phyloP scores from a whole-genome alignment of 2,329 filamentous ascomycete species.

The Ascochyta fabae region DNA sequence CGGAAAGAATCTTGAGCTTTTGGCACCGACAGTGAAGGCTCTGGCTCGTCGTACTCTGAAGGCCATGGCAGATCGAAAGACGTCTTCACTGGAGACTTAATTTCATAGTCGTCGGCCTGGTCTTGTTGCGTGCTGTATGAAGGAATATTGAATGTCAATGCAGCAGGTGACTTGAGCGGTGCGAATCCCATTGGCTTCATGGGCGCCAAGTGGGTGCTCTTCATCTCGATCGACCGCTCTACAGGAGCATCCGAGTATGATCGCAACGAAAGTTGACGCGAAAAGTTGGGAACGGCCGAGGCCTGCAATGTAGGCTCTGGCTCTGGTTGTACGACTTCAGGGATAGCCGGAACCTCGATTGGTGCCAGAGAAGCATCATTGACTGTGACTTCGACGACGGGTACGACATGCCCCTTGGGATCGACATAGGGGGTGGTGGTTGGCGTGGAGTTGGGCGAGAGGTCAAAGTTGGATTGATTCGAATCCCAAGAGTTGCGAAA shows the following conservation, averaged over 20 bases:
- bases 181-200: constrained; percentile 30
- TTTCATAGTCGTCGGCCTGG: constrained; percentile 22
- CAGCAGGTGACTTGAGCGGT: constrained; percentile 38
- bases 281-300: constrained; percentile 45
- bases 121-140: constrained; percentile 25
- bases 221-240: constrained; percentile 17
- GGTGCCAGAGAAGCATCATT: constrained; percentile 23
- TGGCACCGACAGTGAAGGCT: constrained; percentile 16
- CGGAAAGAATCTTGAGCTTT: constrained; percentile 20
- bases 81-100: constrained; percentile 40
- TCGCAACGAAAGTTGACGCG: constrained; percentile 46
- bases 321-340: constrained; percentile 19
- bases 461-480: constrained; percentile 44
- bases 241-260: constrained; percentile 24
- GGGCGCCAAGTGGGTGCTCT: constrained; percentile 9
- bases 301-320: constrained; percentile 23
- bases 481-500: constrained; percentile 52
- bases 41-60: constrained; percentile 31
- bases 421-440: constrained; percentile 45
- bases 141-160: constrained; percentile 35
- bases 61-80: constrained; percentile 43
- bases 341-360: constrained; percentile 8
- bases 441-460: constrained; percentile 39
- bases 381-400: constrained; percentile 44
- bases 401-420: constrained; percentile 46